Base-by-base conservation (phyloP, 2,329 filamentous ascomycete species). In the Pseudocercospora fuligena region DNA sequence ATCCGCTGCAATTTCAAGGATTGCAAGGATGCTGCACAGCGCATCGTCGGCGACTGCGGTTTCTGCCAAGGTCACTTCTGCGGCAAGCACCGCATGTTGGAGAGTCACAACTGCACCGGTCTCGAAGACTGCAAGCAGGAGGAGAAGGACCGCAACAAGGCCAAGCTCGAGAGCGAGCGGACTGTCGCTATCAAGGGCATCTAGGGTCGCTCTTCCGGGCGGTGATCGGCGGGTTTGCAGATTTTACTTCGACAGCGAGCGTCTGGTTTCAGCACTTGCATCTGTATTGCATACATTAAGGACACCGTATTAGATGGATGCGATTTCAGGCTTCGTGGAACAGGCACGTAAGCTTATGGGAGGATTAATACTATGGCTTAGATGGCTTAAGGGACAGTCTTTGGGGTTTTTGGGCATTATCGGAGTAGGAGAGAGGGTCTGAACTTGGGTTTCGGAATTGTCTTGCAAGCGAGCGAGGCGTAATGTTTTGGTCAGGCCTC, bases 101-200 rank as follows among this genome's bases (percentile, higher is more conserved):
- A 99, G 81, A 92, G 94, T 74, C 95, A 99, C 83, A 92, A 92
- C 82, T 99, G 95, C 83, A 89, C 88, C 70, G 93, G 93, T 47
- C 85, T 99, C 65, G 95, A 98, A 84, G 92, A 97, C 82, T 97
- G 94, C 87, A 97, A 97, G 87, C 95, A 97, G 85, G 93, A 97
- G 80, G 94, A 92, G 57, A 93, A 97, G 81, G 93, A 96, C 80
- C 89, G 93, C 72, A 99, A 99, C 80, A 92, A 93, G 66, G 91
- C 93, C 72, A 94, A 96, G 83, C 85, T 99, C 78, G 92, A 97
- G 81, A 88, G 90, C 65, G 94, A 99, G 86, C 87, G 94, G 77
- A 99, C 95, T 56, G 91, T 94, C 70, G 93, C 96, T 75, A 95
- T 98, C 82, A 94, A 92, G 82, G 94, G 94, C 69, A 90, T 97